Evolutionary conservation across 2,329 filamentous ascomycete species (phyloP).

Genomic region (Beauveria caledonica): DNA sequence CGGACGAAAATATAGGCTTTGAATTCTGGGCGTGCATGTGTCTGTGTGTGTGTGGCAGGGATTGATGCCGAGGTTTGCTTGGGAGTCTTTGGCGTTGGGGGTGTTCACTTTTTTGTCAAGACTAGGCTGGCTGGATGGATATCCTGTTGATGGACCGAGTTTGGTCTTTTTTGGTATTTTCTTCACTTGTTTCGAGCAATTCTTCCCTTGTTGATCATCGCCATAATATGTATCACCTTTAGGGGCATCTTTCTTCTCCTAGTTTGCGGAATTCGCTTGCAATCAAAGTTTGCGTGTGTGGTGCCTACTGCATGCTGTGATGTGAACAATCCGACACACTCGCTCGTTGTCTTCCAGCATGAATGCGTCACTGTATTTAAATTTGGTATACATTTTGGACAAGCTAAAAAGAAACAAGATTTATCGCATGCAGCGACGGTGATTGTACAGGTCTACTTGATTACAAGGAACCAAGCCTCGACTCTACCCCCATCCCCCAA

Average conservation of each 20-base stretch:
- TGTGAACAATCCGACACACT: too few species aligned
- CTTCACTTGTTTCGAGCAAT: not conserved
- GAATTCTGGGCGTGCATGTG: not conserved
- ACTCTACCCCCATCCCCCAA: not conserved
- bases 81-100: conserved; percentile 8
- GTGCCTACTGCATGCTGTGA: too few species aligned
- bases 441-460: conserved; percentile 3
- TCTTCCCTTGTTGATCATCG: not conserved
- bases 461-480: not conserved
- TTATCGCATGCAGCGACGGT: not conserved
- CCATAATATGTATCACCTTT: not conserved
- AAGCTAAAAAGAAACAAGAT: not conserved
- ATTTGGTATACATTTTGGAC: conserved; percentile 1
- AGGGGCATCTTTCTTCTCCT: not conserved
- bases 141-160: not conserved
- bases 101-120: not conserved
- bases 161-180: not conserved
- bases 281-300: too few species aligned
- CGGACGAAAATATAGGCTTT: not conserved
- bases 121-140: not conserved
- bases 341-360: not conserved
- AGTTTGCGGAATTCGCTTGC: too few species aligned
- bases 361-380: not conserved
- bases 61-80: not conserved
- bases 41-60: not conserved